A percentile compares a stretch with the other conserved stretches of the same genome.
Evolutionary conservation across 306 rosid genomes (phyloP).

Genomic region (Prinsepia uniflora): DNA sequence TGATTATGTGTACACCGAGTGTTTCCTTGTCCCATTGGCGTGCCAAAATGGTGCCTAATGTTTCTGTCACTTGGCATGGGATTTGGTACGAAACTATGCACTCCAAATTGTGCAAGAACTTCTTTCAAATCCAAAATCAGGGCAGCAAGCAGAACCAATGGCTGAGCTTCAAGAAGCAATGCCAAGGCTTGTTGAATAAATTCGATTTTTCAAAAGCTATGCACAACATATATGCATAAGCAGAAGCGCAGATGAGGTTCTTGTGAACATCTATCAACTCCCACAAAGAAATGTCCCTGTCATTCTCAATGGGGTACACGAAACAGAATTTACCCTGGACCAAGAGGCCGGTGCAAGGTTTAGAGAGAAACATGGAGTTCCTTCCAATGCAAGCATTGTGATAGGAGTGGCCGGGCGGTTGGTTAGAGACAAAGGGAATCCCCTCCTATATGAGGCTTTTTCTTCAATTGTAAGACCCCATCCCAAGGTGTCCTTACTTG

Average conservation of each 20-base stretch:
- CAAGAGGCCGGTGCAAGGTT: constrained; percentile 19
- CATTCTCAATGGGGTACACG: constrained; percentile 29
- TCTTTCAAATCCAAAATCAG: constrained; percentile 13
- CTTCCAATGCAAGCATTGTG: constrained; percentile 24
- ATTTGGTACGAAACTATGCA: constrained; percentile 33
- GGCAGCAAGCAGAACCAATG: not conserved
- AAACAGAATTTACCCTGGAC: constrained; percentile 16
- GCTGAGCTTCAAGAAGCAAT: constrained; percentile 27
- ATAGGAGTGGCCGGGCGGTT: constrained; percentile 34
- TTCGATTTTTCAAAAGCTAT: constrained; percentile 24
- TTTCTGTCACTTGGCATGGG: constrained; percentile 31
- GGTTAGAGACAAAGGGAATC: constrained; percentile 33
- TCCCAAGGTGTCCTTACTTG: constrained; percentile 16
- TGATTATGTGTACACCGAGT: constrained; percentile 28
- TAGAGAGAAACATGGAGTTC: constrained; percentile 13
- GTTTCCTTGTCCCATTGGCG: constrained; percentile 33
- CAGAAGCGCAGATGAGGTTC: constrained; percentile 28
- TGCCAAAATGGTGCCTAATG: constrained; percentile 24
- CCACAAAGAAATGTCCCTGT: constrained; percentile 28
- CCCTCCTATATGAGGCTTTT: constrained; percentile 26
- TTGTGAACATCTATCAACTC: constrained; percentile 26
- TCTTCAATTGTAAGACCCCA: constrained; percentile 19
- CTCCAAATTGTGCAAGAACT: constrained; percentile 32
- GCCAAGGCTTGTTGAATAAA: constrained; percentile 26
- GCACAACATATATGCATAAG: constrained; percentile 25